Percentiles rank a stretch among this genome's conserved stretches.
Evolutionary conservation across 441 rosid species (phyloP).

Genomic region (Adansonia rubrostipa): DNA sequence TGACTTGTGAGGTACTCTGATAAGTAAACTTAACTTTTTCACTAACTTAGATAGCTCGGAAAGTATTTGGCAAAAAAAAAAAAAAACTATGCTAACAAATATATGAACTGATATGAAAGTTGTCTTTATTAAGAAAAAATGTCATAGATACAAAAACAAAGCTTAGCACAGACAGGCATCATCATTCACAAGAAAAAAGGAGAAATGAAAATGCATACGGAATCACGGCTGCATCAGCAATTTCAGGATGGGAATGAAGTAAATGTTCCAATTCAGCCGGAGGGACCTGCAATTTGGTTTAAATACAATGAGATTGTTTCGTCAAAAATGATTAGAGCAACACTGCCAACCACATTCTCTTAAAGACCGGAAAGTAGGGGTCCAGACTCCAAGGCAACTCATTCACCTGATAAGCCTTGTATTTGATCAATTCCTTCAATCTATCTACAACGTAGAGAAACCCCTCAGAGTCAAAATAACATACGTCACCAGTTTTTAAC

Average conservation of each 20-base stretch:
- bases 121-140: not conserved
- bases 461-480: slow-evolving; percentile 76
- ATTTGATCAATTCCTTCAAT: slow-evolving; percentile 89
- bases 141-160: not conserved
- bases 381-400: not conserved
- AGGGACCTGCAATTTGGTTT: slow-evolving; percentile 58
- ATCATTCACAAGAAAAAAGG: not conserved
- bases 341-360: not conserved
- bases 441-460: slow-evolving; percentile 77
- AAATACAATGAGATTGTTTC: not conserved
- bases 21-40: not conserved
- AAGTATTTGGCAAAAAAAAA: not conserved
- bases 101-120: too few relatives aligned
- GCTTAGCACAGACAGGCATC: not conserved
- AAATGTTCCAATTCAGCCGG: slow-evolving; percentile 88
- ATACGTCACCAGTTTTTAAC: slow-evolving; percentile 92
- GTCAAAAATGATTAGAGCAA: not conserved
- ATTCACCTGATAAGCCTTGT: slow-evolving; percentile 85
- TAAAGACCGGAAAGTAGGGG: not conserved
- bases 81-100: too few relatives aligned
- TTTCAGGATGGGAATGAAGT: slow-evolving; percentile 72
- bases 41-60: not conserved
- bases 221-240: slow-evolving; percentile 86
- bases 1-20: not conserved
- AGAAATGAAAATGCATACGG: slow-evolving; percentile 52